A percentile compares a stretch with the other conserved stretches of the same genome.
These are phyloP conservation scores for Metschnikowia drakensbergensis DNA, from an alignment of 805 yeast genomes.

Conservation along the genomic window DNA sequence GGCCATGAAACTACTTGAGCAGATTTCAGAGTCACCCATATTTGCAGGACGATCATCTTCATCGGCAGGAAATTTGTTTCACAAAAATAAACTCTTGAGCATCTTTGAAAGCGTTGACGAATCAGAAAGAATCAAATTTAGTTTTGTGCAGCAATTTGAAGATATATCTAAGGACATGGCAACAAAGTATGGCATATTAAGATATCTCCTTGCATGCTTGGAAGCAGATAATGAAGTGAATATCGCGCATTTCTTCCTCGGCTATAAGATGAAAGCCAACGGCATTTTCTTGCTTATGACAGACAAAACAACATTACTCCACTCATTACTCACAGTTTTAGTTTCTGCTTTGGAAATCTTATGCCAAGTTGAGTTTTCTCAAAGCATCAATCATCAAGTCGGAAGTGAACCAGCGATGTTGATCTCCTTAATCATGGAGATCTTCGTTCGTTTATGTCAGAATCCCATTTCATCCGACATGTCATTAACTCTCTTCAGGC, in stretches of 20 bases:
- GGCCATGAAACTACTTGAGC: conserved; percentile 51
- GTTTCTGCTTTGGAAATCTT: conserved; percentile 44
- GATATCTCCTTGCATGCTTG: conserved; percentile 53
- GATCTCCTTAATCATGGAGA: conserved; percentile 55
- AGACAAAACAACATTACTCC: conserved; percentile 53
- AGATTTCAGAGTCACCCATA: conserved; percentile 46
- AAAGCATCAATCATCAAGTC: conserved; percentile 33
- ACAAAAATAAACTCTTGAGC: conserved; percentile 61
- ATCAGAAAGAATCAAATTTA: conserved; percentile 64
- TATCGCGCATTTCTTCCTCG: conserved; percentile 72
- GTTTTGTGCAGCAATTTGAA: conserved; percentile 63
- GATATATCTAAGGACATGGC: conserved; percentile 34
- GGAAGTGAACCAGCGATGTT: conserved; percentile 55
- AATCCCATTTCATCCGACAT: conserved; percentile 51
- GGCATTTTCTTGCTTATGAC: conserved; percentile 47
- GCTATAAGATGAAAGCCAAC: conserved; percentile 51
- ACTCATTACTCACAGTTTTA: conserved; percentile 49
- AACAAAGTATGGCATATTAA: conserved; percentile 55
- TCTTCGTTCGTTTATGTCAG: conserved; percentile 58
- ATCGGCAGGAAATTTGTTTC: conserved; percentile 27
- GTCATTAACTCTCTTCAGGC: conserved; percentile 51
- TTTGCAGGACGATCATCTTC: conserved; percentile 31
- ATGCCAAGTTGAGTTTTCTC: conserved; percentile 32
- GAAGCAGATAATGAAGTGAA: conserved; percentile 42
- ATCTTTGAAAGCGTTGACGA: conserved; percentile 76